A percentile compares a stretch with the other conserved stretches of the same genome.
Evolutionary conservation across 1,284 basidiomycete species (phyloP).

Genomic region (Paramarasmius palmivorus): DNA sequence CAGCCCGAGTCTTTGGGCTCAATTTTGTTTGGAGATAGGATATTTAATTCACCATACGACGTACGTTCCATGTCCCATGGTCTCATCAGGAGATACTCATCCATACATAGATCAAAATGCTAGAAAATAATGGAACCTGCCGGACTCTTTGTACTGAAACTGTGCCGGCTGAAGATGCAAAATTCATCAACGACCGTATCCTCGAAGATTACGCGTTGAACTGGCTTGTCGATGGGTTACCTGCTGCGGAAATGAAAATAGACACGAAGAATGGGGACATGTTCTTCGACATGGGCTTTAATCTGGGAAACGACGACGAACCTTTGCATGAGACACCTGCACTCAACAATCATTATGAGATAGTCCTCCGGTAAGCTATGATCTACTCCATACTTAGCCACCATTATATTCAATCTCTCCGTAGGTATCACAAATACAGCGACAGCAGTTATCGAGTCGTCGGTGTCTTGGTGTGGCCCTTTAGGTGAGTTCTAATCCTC

Average conservation of each 20-base stretch:
- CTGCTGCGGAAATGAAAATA: conserved; percentile 89
- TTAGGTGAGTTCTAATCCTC: conserved; percentile 48
- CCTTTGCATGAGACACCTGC: conserved; percentile 58
- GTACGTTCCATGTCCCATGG: conserved; percentile 43
- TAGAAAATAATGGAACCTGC: conserved; percentile 74
- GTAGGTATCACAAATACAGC: conserved; percentile 80
- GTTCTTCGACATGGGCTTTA: conserved; percentile 90
- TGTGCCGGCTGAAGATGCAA: conserved; percentile 73
- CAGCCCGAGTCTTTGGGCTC: conserved; percentile 91
- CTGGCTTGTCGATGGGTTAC: conserved; percentile 94
- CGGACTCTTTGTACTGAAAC: conserved; percentile 69
- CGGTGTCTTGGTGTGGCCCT: conserved; percentile 90
- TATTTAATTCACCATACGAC: conserved; percentile 89
- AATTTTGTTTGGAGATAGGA: conserved; percentile 94
- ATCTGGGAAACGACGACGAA: conserved; percentile 70
- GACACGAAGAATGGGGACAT: conserved; percentile 77
- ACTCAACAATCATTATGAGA: conserved; percentile 92
- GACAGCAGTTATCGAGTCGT: conserved; percentile 79
- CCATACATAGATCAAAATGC: conserved; percentile 67
- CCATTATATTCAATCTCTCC: conserved; percentile 18
- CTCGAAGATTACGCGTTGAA: conserved; percentile 93
- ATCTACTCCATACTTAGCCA: neutral
- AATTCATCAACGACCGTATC: conserved; percentile 92
- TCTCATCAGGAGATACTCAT: conserved; percentile 13
- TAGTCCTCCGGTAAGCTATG: conserved; percentile 65